A percentile compares a stretch with the other conserved stretches of the same genome.
phyloP scores from a whole-genome alignment of 2,329 filamentous ascomycete genomes.

The Colletotrichum coccodes region DNA sequence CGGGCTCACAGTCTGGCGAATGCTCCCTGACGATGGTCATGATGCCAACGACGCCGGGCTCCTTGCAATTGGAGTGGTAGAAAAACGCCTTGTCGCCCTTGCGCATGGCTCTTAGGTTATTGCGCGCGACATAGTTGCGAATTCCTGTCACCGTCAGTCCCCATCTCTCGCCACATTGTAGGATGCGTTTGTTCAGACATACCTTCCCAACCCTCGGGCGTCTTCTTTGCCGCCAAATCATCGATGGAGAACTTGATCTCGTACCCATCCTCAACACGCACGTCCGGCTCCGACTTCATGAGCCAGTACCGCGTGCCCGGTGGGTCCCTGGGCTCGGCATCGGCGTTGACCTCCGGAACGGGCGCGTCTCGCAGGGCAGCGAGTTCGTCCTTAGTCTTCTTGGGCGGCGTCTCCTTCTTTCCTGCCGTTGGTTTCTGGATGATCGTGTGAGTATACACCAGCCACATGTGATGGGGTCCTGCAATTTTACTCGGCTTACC shows the following conservation, averaged over 20 bases:
- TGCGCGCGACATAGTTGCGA: constrained; percentile 67
- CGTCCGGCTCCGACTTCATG: constrained; percentile 89
- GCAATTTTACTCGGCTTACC: not conserved
- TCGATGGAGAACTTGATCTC: constrained; percentile 97
- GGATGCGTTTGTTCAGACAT: constrained; percentile 44
- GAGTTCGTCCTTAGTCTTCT: constrained; percentile 29
- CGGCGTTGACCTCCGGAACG: constrained; percentile 49
- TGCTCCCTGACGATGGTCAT: constrained; percentile 92
- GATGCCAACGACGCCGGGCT: constrained; percentile 85
- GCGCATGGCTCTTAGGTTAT: constrained; percentile 92
- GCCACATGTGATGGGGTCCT: not conserved
- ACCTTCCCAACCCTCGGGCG: constrained; percentile 94
- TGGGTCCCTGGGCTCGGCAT: constrained; percentile 41
- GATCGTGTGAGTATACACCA: too few species aligned
- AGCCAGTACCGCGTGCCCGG: constrained; percentile 74
- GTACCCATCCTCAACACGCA: constrained; percentile 84
- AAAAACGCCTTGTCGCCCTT: constrained; percentile 94
- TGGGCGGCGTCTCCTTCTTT: constrained; percentile 10
- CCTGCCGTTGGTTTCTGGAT: constrained; percentile 9
- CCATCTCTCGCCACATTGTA: not conserved
- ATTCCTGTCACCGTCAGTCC: constrained; percentile 8
- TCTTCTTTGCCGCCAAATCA: constrained; percentile 76
- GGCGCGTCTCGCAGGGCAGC: constrained; percentile 18
- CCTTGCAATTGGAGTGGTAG: constrained; percentile 94
- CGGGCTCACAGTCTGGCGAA: constrained; percentile 76